A percentile compares a stretch with the other conserved stretches of the same genome.
Evolutionary conservation across 2,329 filamentous ascomycete genomes (phyloP).

Genomic region (Neofusicoccum kwambonambiense): DNA sequence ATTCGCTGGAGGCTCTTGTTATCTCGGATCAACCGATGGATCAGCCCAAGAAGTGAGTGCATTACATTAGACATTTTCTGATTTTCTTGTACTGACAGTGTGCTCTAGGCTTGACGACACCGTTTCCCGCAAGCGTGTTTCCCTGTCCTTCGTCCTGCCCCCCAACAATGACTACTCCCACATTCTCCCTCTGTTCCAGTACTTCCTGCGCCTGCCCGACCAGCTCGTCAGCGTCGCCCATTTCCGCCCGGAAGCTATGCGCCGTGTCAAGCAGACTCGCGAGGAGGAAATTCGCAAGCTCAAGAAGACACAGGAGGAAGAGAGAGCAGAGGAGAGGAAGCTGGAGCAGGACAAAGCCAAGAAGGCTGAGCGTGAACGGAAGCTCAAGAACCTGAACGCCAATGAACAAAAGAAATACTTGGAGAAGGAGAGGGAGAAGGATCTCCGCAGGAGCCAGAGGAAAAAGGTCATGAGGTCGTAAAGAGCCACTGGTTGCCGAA

Average conservation of each 20-base stretch:
- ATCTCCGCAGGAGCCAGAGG: slow-evolving; percentile 69
- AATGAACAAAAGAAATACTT: slow-evolving; percentile 54
- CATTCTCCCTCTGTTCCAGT: slow-evolving; percentile 72
- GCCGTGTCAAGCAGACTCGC: slow-evolving; percentile 76
- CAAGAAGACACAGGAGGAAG: slow-evolving; percentile 72
- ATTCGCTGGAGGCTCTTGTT: slow-evolving; percentile 76
- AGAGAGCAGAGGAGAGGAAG: slow-evolving; percentile 62
- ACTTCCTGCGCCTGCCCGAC: slow-evolving; percentile 84
- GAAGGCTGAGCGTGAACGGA: slow-evolving; percentile 70
- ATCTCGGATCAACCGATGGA: slow-evolving; percentile 86
- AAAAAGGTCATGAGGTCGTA: slow-evolving; percentile 52
- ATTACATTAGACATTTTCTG: slow-evolving; percentile 21
- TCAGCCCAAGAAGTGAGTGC: slow-evolving; percentile 74
- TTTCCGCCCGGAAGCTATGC: slow-evolving; percentile 84
- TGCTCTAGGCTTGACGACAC: slow-evolving; percentile 73
- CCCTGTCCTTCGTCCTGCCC: slow-evolving; percentile 70
- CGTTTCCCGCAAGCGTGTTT: slow-evolving; percentile 79
- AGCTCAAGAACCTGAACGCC: slow-evolving; percentile 69
- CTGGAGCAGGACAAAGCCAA: slow-evolving; percentile 62
- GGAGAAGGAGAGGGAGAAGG: slow-evolving; percentile 86
- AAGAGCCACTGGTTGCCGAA: not conserved
- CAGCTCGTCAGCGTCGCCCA: slow-evolving; percentile 71
- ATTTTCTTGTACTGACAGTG: slow-evolving; percentile 9
- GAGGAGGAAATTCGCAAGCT: slow-evolving; percentile 80
- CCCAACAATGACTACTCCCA: slow-evolving; percentile 46